A percentile compares a stretch with the other conserved stretches of the same genome.
phyloP scores from a whole-genome alignment of 768 basidiomycete species.

The Exsudoporus frostii region DNA sequence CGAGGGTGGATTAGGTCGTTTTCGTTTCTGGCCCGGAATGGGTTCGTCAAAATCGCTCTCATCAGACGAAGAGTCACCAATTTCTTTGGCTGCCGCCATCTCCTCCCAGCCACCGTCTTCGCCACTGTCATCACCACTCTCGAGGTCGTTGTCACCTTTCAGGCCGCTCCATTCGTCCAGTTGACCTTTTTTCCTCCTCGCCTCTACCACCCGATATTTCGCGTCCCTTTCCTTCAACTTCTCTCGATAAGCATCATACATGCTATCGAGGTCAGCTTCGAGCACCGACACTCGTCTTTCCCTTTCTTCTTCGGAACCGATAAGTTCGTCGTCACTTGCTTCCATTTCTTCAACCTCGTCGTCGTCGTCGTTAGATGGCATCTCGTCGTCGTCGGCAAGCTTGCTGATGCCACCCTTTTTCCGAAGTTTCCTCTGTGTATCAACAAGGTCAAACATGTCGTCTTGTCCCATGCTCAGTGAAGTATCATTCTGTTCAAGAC shows the following conservation, averaged over 20 bases:
- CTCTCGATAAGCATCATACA: constrained; percentile 86
- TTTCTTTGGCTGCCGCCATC: constrained; percentile 54
- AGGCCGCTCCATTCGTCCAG: constrained; percentile 85
- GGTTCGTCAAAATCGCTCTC: constrained; percentile 43
- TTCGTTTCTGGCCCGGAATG: constrained; percentile 40
- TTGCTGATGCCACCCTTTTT: constrained; percentile 41
- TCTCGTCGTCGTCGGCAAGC: constrained; percentile 42
- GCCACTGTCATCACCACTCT: constrained; percentile 38
- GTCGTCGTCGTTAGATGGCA: constrained; percentile 44
- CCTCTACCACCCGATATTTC: constrained; percentile 82
- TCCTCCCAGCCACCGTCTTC: constrained; percentile 70
- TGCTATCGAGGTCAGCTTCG: constrained; percentile 82
- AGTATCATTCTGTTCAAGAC: constrained; percentile 77
- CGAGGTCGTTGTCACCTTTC: constrained; percentile 37
- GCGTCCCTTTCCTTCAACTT: constrained; percentile 79
- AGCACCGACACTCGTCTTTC: constrained; percentile 58
- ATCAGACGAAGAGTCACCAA: constrained; percentile 48
- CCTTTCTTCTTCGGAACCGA: constrained; percentile 68
- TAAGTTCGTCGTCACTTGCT: constrained; percentile 39
- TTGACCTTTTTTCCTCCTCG: constrained; percentile 66
- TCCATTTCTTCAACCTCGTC: constrained; percentile 33
- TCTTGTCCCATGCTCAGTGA: constrained; percentile 72
- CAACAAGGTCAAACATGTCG: constrained; percentile 84
- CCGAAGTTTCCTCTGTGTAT: constrained; percentile 47
- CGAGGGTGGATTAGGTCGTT: constrained; percentile 37